A percentile compares a stretch with the other conserved stretches of the same genome.
phyloP scores from a whole-genome alignment of 352 stramenopile genomes.

The Pseudoperonospora humuli region DNA sequence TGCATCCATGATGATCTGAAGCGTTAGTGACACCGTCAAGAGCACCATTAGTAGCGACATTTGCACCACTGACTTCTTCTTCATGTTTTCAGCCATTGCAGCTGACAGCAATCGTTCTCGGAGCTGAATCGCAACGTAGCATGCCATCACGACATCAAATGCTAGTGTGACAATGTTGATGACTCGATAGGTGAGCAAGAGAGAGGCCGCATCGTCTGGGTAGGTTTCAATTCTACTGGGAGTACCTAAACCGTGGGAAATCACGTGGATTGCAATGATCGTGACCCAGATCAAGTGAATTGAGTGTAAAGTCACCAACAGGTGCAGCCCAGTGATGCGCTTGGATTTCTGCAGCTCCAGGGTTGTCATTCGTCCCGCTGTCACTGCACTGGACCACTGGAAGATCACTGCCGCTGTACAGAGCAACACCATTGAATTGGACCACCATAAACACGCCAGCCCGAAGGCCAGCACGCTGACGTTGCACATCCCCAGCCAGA shows the following conservation, averaged over 20 bases:
- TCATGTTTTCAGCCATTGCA: conserved; percentile 70
- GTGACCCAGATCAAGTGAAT: conserved; percentile 38
- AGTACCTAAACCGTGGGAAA: conserved; percentile 16
- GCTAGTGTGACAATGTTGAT: conserved; percentile 40
- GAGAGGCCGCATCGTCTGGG: conserved; percentile 5
- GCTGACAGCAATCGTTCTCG: conserved; percentile 39
- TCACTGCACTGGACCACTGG: conserved; percentile 56
- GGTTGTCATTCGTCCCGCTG: conserved; percentile 37
- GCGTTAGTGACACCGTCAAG: conserved; percentile 32
- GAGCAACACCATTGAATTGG: conserved; percentile 58
- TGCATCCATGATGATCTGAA: conserved; percentile 53
- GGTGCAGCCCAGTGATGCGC: conserved; percentile 39
- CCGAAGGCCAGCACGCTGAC: conserved; percentile 22
- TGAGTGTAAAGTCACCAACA: conserved; percentile 50
- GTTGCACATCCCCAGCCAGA: conserved; percentile 37
- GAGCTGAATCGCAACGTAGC: conserved; percentile 38
- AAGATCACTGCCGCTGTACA: conserved; percentile 62
- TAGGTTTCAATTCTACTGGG: conserved; percentile 19
- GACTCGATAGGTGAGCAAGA: conserved; percentile 31
- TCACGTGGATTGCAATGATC: conserved; percentile 28
- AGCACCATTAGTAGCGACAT: conserved; percentile 51
- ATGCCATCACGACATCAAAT: conserved; percentile 37
- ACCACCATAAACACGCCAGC: conserved; percentile 41
- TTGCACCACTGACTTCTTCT: conserved; percentile 61
- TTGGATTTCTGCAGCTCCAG: conserved; percentile 43